Base-by-base conservation (phyloP, 192 early-diverging fungal species). In the Coemansia sp. region DNA sequence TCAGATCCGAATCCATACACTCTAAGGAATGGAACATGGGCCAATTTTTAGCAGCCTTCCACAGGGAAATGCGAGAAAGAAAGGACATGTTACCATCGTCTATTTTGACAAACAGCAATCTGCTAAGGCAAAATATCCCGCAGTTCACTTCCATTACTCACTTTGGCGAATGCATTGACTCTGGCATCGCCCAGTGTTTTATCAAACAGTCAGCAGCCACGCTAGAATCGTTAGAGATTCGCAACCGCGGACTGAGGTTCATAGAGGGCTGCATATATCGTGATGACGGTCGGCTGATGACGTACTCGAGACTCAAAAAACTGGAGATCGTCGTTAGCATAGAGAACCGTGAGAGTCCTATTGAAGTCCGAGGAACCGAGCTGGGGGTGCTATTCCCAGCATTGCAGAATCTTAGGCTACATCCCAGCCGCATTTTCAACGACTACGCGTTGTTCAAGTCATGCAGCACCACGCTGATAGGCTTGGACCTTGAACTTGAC, bases 401-500 rank as follows among this genome's bases (percentile, higher is more conserved):
- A 16, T 52, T 76, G 15, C 41, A 70, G 14, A 46, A 60, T 21
- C 74, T 76, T 11, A 62, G 30, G 7, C 26, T 55, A 7, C 21
- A 23, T 33, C 26, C 52, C 0, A 20, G 24, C 6, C 10, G 26
- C 6, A 33, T 33, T 26, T 55, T 55, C 26, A 16, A 10, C 9
- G 24, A 55, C 52, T 23, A 55, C 16, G 10, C 24, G 24, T 14
- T 70, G 11, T 67, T 68, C 48, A 63, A 56, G 18, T 59, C 46
- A 0, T 16, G 41, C 48, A 44, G 11, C 23, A 46, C 8, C 65
- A 67, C 33, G 39, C 71, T 21, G 48, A 57, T 24, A 23, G 53
- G 63, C 18, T 55, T 77, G 45, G 58, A 72, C 16, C 58, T 77
- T 9, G 65, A 57, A 36, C 33, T 77, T n/a, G 69, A 77, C 34